Conservation (phyloP, 73 alveolate genomes). For the Diophrys appendiculata region DNA sequence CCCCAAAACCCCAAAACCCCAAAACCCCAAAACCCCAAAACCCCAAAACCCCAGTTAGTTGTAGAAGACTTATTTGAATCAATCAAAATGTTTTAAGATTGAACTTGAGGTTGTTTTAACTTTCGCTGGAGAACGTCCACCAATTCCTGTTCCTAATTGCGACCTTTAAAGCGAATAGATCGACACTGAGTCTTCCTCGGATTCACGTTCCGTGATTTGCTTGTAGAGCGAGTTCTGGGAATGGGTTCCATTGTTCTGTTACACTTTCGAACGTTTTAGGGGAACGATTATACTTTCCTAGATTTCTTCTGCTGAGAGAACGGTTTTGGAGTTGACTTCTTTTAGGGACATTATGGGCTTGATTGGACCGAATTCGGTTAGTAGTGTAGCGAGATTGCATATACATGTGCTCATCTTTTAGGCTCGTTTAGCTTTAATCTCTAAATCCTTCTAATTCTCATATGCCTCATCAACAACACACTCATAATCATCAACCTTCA, state of each 20-base stretch:
- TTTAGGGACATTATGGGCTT: conserved; percentile 33
- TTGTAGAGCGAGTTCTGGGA: conserved; percentile 12
- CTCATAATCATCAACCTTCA: background rate
- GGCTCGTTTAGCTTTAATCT: conserved; percentile 28
- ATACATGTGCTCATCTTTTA: conserved; percentile 34
- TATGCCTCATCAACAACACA: conserved; percentile 20
- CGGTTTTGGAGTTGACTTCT: conserved; percentile 35
- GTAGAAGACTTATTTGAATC: too few species aligned
- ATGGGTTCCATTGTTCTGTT: background rate
- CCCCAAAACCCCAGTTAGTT: too few species aligned
- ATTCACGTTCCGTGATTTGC: conserved; percentile 11
- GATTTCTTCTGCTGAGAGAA: conserved; percentile 49
- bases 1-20: too few species aligned
- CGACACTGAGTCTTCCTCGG: conserved; percentile 1
- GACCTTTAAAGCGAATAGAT: background rate
- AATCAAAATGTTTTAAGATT: too few species aligned
- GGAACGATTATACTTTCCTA: conserved; percentile 23
- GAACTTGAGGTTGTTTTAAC: too few species aligned
- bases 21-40: too few species aligned
- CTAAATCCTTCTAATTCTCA: conserved; percentile 35
- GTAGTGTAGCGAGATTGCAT: conserved; percentile 33
- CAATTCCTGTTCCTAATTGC: conserved; percentile 2
- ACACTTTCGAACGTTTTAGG: background rate
- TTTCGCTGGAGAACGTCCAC: conserved; percentile 3
- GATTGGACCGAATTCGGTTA: conserved; percentile 59